Conservation (phyloP, 345 rosid species). For the Iberis pinnata region DNA sequence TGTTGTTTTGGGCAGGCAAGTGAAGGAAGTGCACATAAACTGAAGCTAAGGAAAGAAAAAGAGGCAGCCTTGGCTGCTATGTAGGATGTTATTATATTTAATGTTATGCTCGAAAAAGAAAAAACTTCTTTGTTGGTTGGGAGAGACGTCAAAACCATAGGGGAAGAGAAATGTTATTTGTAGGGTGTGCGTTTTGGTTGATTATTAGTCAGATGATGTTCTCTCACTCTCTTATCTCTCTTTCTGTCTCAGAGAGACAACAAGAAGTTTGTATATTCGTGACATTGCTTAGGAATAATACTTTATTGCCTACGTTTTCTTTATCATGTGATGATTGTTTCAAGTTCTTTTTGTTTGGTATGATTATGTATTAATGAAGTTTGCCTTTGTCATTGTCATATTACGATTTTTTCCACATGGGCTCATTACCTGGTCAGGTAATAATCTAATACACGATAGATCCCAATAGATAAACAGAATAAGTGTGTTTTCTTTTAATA, state of each 20-base stretch:
- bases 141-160: background rate
- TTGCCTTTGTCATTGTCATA: too few species aligned
- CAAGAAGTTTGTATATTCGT: slow-evolving; percentile 22
- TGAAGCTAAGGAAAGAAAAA: slow-evolving; percentile 6
- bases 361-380: too few species aligned
- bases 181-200: slow-evolving; percentile 25
- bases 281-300: slow-evolving; percentile 5
- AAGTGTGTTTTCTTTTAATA: too few species aligned
- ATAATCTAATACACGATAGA: too few species aligned
- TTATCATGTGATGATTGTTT: too few species aligned
- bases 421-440: too few species aligned
- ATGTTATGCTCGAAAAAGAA: background rate
- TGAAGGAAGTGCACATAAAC: too few species aligned
- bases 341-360: too few species aligned
- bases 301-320: background rate
- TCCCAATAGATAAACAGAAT: too few species aligned
- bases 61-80: slow-evolving; percentile 16
- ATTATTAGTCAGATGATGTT: slow-evolving; percentile 14
- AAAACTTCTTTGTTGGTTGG: slow-evolving; percentile 17
- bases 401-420: too few species aligned
- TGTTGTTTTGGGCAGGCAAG: slow-evolving; percentile 51
- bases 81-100: slow-evolving; percentile 18
- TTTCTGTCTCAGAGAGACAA: background rate
- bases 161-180: slow-evolving; percentile 4
- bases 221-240: background rate